Evolutionary conservation across 176 grass and related monocot species (phyloP).

Genomic region (Hsuehochloa calcarea): DNA sequence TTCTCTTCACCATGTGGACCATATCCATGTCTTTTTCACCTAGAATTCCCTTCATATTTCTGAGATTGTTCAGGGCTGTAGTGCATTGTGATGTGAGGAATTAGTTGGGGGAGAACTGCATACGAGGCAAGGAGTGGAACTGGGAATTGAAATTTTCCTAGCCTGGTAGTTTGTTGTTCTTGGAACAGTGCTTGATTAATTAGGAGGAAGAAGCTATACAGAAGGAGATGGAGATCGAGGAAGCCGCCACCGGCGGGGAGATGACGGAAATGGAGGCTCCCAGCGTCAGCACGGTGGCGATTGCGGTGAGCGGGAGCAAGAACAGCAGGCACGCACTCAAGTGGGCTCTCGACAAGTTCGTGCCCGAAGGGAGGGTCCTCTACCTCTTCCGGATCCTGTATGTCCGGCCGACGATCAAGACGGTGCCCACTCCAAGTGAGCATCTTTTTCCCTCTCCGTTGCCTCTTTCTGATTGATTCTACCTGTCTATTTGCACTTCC

Average conservation of each 20-base stretch:
- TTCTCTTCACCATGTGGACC: background rate
- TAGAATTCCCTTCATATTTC: background rate
- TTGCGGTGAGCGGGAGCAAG: conserved; percentile 61
- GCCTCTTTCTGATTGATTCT: background rate
- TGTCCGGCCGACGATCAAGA: conserved; percentile 57
- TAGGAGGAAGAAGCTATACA: background rate
- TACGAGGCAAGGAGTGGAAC: background rate
- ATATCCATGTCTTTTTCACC: background rate
- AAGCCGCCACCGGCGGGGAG: conserved; percentile 18
- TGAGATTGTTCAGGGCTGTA: background rate
- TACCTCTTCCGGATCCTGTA: conserved; percentile 81
- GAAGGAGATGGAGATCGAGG: conserved; percentile 62
- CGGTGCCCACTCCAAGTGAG: conserved; percentile 92
- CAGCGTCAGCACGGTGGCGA: conserved; percentile 42
- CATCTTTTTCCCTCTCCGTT: background rate
- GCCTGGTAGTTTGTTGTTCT: background rate
- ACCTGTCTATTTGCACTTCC: background rate
- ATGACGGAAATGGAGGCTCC: conserved; percentile 24
- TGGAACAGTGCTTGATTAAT: conserved; percentile 18
- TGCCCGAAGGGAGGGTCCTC: conserved; percentile 51
- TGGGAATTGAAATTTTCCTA: background rate
- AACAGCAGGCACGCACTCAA: conserved; percentile 68
- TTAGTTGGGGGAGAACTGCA: background rate
- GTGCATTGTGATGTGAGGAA: background rate
- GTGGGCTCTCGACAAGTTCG: conserved; percentile 94